A percentile compares a stretch with the other conserved stretches of the same genome.
Conservation (phyloP, 2,329 filamentous ascomycete species). For the Podosphaera xanthii region DNA sequence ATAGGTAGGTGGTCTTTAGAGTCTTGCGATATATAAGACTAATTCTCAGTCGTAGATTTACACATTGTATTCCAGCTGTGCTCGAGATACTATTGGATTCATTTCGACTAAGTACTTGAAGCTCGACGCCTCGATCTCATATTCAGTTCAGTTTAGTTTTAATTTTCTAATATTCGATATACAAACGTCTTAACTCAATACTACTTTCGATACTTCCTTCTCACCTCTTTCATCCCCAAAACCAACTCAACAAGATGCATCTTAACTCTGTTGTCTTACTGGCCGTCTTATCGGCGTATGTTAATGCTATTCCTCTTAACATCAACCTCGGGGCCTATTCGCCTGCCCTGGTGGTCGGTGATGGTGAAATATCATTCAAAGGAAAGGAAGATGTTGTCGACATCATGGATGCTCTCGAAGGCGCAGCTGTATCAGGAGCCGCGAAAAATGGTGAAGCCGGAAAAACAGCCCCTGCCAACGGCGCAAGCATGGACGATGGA, state of each 20-base stretch:
- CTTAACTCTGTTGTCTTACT: slow-evolving; percentile 15
- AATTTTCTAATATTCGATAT: slow-evolving; percentile 5
- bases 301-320: slow-evolving; percentile 22
- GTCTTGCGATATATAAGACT: not conserved
- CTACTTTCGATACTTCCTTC: not conserved
- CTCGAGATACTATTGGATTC: slow-evolving; percentile 8
- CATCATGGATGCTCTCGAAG: slow-evolving; percentile 22
- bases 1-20: not conserved
- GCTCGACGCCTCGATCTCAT: slow-evolving; percentile 12
- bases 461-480: slow-evolving; percentile 11
- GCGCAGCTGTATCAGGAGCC: slow-evolving; percentile 24
- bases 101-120: slow-evolving; percentile 8
- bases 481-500: slow-evolving; percentile 6
- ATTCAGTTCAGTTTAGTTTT: slow-evolving; percentile 6
- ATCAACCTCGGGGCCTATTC: slow-evolving; percentile 29
- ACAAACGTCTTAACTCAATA: slow-evolving; percentile 2
- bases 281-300: slow-evolving; percentile 14
- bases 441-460: slow-evolving; percentile 20
- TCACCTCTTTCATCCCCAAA: not conserved
- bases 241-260: slow-evolving; percentile 8
- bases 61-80: slow-evolving; percentile 7
- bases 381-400: slow-evolving; percentile 20
- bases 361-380: slow-evolving; percentile 27
- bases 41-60: not conserved
- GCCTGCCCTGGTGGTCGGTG: slow-evolving; percentile 28